Evolutionary conservation across 1,139 yeast genomes (phyloP).

Genomic region (Kluyveromyces marxianus): DNA sequence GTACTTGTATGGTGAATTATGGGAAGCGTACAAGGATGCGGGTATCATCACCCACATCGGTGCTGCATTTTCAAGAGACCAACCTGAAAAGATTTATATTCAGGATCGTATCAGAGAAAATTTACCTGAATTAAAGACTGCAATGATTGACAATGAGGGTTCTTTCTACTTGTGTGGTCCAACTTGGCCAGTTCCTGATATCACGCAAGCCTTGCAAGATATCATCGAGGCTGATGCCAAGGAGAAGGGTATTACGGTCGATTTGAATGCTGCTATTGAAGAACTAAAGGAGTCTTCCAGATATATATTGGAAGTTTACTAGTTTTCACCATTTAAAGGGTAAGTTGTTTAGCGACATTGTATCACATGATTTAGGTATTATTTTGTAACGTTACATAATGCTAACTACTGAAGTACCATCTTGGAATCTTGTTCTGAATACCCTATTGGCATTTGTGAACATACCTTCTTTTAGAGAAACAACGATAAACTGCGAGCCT

Average conservation of each 20-base stretch:
- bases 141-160: slow-evolving; percentile 72
- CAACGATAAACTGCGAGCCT: slow-evolving; percentile 94
- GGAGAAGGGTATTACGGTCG: slow-evolving; percentile 57
- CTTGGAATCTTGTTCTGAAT: slow-evolving; percentile 89
- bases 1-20: slow-evolving; percentile 89
- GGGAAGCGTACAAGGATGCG: slow-evolving; percentile 94
- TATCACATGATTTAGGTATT: not conserved
- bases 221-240: slow-evolving; percentile 68
- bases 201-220: slow-evolving; percentile 83
- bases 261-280: slow-evolving; percentile 75
- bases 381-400: slow-evolving; percentile 32
- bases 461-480: slow-evolving; percentile 96
- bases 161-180: slow-evolving; percentile 97
- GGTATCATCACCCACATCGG: slow-evolving; percentile 92
- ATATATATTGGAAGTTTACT: slow-evolving; percentile 90
- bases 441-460: slow-evolving; percentile 94
- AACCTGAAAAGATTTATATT: slow-evolving; percentile 87
- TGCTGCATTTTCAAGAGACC: slow-evolving; percentile 98
- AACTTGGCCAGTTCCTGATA: slow-evolving; percentile 98
- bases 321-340: not conserved
- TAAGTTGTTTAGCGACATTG: not conserved
- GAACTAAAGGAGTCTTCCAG: slow-evolving; percentile 90
- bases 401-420: slow-evolving; percentile 90
- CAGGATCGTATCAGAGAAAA: slow-evolving; percentile 88
- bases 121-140: slow-evolving; percentile 64